Evolutionary conservation across 495 filamentous ascomycete genomes (phyloP), one percentile per base, ranked within the genome.

Genomic region (Cenococcum geophilum): DNA sequence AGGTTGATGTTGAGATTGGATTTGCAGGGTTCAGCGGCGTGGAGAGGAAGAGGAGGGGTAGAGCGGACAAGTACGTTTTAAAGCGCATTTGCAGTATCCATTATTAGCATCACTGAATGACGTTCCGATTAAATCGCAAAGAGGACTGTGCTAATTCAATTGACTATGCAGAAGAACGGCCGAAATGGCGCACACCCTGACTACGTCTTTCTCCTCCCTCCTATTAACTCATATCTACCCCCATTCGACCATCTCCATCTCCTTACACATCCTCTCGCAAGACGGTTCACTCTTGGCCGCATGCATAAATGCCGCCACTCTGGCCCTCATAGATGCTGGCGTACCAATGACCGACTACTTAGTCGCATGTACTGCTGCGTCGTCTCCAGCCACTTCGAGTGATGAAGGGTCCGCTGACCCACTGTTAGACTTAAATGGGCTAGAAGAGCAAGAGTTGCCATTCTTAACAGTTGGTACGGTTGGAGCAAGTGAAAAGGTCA

Each of bases 341-440:
- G 83, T 99, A 25, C 93, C 95, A 37, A 97, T 97, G 91, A 80
- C 81, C 1, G 90, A 93, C 68, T 92, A 96, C 68, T 79, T 97
- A 0, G 82, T 81, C n/a, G 90, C 91, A 11, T 95, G 89, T 73
- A 95, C 91, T 10, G 84, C 87, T 0, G 93, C 90, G 16, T 87
- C 63, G 10, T 60, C 66, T 21, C n/a, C 65, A 22, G 32, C 58
- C 1, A 42, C 66, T 32, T 49, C 58, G 11, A 78, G 78, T 16
- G 79, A 79, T n/a, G 77, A 77, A 40, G 72, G 81, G 51, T 86
- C 88, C 65, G 83, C 90, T 1, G 91, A 97, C 68, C 95, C 95
- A 18, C 71, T 98, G 52, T 77, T 98, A 51, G 93, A 98, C 75
- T 72, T 97, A 36, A 96, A 95, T 62, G 76, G 80, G 22, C 78